A percentile compares a stretch with the other conserved stretches of the same genome.
phyloP scores from a whole-genome alignment of 805 yeast genomes.

The Candida ascalaphidarum region DNA sequence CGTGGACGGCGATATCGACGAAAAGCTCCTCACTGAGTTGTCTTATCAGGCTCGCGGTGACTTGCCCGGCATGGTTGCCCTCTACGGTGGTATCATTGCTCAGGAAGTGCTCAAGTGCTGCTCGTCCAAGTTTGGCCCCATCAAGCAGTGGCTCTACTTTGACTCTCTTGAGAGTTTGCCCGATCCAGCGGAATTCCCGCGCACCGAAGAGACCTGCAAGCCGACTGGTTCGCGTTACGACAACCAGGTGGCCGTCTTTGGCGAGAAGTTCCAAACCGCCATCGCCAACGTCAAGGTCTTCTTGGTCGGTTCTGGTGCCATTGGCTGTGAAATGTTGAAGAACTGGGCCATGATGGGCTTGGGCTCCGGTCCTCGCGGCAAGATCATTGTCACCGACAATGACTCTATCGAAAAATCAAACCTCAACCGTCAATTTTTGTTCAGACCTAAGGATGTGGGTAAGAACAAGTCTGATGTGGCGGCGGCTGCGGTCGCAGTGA shows the following conservation, averaged over 20 bases:
- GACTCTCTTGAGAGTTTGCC: conserved; percentile 93
- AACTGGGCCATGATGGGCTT: conserved; percentile 97
- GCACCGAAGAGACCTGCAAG: conserved; percentile 63
- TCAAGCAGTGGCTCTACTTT: conserved; percentile 85
- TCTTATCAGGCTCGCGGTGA: conserved; percentile 88
- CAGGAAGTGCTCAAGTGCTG: conserved; percentile 95
- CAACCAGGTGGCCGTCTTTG: conserved; percentile 92
- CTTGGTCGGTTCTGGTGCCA: conserved; percentile 95
- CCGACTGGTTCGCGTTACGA: conserved; percentile 84
- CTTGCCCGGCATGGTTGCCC: conserved; percentile 80
- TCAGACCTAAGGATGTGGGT: conserved; percentile 93
- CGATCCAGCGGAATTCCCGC: conserved; percentile 40
- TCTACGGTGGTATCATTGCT: conserved; percentile 89
- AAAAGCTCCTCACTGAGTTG: conserved; percentile 58
- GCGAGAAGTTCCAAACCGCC: conserved; percentile 63
- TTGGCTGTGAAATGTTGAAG: conserved; percentile 97
- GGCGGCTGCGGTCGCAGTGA: conserved; percentile 67
- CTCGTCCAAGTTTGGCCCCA: conserved; percentile 91
- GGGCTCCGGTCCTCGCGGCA: conserved; percentile 86
- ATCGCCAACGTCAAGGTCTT: conserved; percentile 76
- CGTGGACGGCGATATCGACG: conserved; percentile 48
- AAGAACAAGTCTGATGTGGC: conserved; percentile 86
- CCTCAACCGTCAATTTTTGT: conserved; percentile 91
- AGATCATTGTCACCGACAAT: conserved; percentile 80
- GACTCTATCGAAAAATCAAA: conserved; percentile 95